These are phyloP conservation scores for Phytopythium aichiense DNA, from an alignment of 352 stramenopile species.

Conservation along the genomic window DNA sequence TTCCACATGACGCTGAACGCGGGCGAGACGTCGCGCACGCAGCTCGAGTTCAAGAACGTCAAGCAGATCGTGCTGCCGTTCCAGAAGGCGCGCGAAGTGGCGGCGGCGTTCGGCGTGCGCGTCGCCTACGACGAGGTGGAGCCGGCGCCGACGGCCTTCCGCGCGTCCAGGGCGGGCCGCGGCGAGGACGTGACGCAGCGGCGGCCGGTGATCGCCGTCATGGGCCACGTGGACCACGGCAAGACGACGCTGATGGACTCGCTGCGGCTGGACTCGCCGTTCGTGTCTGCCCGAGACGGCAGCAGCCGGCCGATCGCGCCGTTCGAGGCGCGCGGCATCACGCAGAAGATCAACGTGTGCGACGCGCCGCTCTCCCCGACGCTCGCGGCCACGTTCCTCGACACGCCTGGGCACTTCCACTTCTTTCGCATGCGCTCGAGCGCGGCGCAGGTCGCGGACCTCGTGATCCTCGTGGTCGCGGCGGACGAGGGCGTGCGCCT, in stretches of 20 bases:
- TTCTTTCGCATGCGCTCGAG: constrained; percentile 98
- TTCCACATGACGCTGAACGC: constrained; percentile 49
- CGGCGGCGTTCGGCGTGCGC: constrained; percentile 29
- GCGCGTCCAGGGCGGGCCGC: constrained; percentile 15
- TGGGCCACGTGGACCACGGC: constrained; percentile 99
- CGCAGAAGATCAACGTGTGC: constrained; percentile 97
- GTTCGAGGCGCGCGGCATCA: constrained; percentile 97
- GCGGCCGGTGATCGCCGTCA: constrained; percentile 97
- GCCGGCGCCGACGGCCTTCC: constrained; percentile 26
- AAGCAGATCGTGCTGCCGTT: constrained; percentile 77
- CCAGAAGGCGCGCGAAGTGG: constrained; percentile 51
- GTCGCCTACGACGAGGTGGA: constrained; percentile 66
- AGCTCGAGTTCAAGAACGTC: constrained; percentile 70
- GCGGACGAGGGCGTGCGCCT: constrained; percentile 98
- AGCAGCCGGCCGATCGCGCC: constrained; percentile 69
- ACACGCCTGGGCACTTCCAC: constrained; percentile 98
- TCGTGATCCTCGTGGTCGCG: constrained; percentile 96
- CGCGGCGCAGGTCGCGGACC: constrained; percentile 97
- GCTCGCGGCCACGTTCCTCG: constrained; percentile 94
- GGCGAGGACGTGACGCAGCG: constrained; percentile 31
- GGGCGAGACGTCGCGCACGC: constrained; percentile 17
- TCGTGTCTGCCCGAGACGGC: constrained; percentile 18
- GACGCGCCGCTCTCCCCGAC: constrained; percentile 85
- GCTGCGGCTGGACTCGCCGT: constrained; percentile 60
- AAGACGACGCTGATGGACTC: constrained; percentile 99